These are phyloP conservation scores for Coemansia nantahalensis DNA, from an alignment of 192 early-diverging fungal species.

Conservation along the genomic window DNA sequence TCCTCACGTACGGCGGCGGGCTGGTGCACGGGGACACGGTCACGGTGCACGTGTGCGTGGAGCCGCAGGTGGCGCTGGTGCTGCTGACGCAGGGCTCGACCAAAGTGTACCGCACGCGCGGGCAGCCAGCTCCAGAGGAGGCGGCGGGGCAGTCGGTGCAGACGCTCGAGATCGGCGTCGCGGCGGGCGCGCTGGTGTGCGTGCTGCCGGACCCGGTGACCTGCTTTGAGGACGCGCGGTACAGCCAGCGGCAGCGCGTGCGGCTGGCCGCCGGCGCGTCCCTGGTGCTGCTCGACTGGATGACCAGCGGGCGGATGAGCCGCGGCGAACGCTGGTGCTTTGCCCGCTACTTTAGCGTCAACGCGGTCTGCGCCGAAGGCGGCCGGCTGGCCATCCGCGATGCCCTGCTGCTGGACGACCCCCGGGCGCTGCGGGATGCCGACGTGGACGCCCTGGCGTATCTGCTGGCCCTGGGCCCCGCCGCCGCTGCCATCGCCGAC, in stretches of 20 bases:
- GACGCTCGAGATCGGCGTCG: constrained; percentile 49
- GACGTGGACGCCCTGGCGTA: constrained; percentile 36
- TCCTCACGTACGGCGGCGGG: constrained; percentile 78
- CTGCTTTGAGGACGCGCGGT: constrained; percentile 65
- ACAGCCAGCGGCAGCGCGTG: constrained; percentile 62
- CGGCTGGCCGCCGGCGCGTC: constrained; percentile 33
- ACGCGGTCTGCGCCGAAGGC: constrained; percentile 3
- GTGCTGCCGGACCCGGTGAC: constrained; percentile 79
- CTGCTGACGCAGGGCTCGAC: constrained; percentile 82
- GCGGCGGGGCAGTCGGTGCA: no score
- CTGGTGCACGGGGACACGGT: constrained; percentile 69
- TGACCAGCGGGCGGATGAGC: constrained; percentile 70
- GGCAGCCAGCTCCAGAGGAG: background rate
- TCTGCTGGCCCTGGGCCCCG: constrained; percentile 32
- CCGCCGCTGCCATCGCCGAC: constrained; percentile 4
- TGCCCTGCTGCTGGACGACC: constrained; percentile 24
- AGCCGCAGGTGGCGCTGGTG: constrained; percentile 54
- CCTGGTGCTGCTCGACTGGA: constrained; percentile 80
- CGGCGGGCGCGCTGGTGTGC: constrained; percentile 47
- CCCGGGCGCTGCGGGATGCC: background rate
- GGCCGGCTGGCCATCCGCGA: constrained; percentile 21
- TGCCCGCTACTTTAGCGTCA: constrained; percentile 55
- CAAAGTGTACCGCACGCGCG: constrained; percentile 68
- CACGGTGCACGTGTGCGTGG: constrained; percentile 54
- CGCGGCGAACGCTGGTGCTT: constrained; percentile 78